A percentile compares a stretch with the other conserved stretches of the same genome.
Evolutionary conservation across 208 protist genomes (phyloP).

Genomic region (Naegleria gruberi): DNA sequence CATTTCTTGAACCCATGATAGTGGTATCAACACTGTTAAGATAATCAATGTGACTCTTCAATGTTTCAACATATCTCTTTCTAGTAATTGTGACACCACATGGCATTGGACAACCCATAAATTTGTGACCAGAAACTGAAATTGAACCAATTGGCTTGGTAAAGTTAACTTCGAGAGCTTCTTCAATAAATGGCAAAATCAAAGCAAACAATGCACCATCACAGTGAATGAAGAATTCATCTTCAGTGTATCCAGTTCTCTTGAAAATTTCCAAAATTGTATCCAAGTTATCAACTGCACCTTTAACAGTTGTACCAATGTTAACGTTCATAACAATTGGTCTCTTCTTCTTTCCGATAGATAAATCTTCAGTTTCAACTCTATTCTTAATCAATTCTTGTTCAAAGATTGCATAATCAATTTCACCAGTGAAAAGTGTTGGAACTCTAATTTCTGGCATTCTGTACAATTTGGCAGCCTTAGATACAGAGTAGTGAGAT

Average conservation of each 20-base stretch:
- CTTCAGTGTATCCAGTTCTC: slow-evolving; percentile 30
- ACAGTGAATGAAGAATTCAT: slow-evolving; percentile 38
- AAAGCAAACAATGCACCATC: slow-evolving; percentile 36
- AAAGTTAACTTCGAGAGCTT: slow-evolving; percentile 30
- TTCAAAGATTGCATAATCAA: slow-evolving; percentile 32
- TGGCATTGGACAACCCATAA: slow-evolving; percentile 38
- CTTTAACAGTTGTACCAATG: slow-evolving; percentile 37
- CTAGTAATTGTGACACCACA: slow-evolving; percentile 37
- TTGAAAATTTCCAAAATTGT: slow-evolving; percentile 28
- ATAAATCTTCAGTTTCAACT: background rate
- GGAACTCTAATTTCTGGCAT: slow-evolving; percentile 21
- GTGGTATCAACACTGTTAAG: slow-evolving; percentile 34
- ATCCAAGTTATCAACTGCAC: slow-evolving; percentile 35
- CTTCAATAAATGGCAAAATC: slow-evolving; percentile 36
- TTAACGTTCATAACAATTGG: slow-evolving; percentile 35
- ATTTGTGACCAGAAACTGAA: slow-evolving; percentile 40
- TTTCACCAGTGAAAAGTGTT: slow-evolving; percentile 30
- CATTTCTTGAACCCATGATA: slow-evolving; percentile 35
- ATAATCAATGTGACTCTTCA: slow-evolving; percentile 30
- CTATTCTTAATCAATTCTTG: background rate
- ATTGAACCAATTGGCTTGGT: slow-evolving; percentile 31
- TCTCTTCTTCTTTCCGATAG: slow-evolving; percentile 25
- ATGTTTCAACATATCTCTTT: slow-evolving; percentile 31
- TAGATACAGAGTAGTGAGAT: slow-evolving; percentile 36
- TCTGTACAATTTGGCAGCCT: slow-evolving; percentile 33